Percentiles rank a stretch among this genome's conserved stretches.
Conservation (phyloP, 257 asterid genomes). For the Vinca minor region DNA sequence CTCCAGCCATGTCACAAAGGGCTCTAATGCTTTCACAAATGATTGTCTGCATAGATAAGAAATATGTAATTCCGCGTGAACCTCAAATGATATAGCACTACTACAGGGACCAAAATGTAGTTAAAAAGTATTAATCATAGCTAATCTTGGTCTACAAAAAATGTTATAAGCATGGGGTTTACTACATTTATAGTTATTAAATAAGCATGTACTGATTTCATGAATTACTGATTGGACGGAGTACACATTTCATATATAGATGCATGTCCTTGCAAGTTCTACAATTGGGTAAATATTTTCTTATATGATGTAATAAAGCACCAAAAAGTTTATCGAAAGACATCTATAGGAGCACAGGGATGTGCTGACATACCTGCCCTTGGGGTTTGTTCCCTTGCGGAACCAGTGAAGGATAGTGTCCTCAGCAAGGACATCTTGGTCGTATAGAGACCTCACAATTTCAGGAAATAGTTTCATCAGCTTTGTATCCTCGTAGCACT, state of each 20-base stretch:
- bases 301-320: not conserved
- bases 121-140: not conserved
- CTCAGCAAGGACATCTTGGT: constrained; percentile 93
- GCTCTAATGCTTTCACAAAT: constrained; percentile 91
- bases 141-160: not conserved
- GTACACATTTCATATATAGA: no score
- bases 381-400: constrained; percentile 77
- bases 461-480: constrained; percentile 95
- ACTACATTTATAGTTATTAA: no score
- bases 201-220: not conserved
- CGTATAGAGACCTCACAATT: constrained; percentile 81
- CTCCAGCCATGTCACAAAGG: constrained; percentile 91
- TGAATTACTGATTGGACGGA: not conserved
- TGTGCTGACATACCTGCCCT: constrained; percentile 60
- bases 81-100: not conserved
- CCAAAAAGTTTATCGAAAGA: not conserved
- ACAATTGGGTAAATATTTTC: not conserved
- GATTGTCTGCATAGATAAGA: constrained; percentile 46
- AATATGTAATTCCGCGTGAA: not conserved
- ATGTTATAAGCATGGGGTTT: no score
- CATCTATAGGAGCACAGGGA: not conserved
- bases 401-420: constrained; percentile 96
- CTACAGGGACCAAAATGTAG: not conserved
- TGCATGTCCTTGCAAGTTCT: no score
- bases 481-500: constrained; percentile 95